A percentile compares a stretch with the other conserved stretches of the same genome.
Evolutionary conservation across 305 asterid genomes (phyloP).

Genomic region (Lippia alba): DNA sequence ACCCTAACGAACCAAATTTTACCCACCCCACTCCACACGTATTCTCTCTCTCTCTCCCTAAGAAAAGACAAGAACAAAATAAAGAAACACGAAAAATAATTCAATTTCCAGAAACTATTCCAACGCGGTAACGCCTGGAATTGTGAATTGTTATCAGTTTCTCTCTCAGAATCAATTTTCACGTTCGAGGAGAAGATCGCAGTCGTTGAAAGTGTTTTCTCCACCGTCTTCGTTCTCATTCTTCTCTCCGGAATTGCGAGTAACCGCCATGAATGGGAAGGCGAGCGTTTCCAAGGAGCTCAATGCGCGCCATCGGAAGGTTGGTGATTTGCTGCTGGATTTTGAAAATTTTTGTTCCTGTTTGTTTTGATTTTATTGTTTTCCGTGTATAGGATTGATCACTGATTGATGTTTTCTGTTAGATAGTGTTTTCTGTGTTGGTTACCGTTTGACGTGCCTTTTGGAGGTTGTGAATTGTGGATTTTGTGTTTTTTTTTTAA

Average conservation of each 20-base stretch:
- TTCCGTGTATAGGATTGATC: no score
- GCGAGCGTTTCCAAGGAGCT: slow-evolving; percentile 98
- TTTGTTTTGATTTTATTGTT: slow-evolving; percentile 27
- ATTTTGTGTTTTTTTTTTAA: slow-evolving; percentile 14
- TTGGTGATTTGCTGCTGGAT: slow-evolving; percentile 30
- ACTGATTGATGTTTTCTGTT: slow-evolving; percentile 22
- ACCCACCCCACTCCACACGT: neutral
- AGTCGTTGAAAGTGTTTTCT: slow-evolving; percentile 34
- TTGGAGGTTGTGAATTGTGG: slow-evolving; percentile 22
- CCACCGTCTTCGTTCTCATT: slow-evolving; percentile 30
- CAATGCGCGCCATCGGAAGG: slow-evolving; percentile 95
- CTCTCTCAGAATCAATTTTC: slow-evolving; percentile 23
- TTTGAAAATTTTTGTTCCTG: slow-evolving; percentile 10
- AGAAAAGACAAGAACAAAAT: neutral
- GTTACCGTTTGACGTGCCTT: slow-evolving; percentile 13
- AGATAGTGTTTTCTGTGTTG: slow-evolving; percentile 23
- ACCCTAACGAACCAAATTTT: no score
- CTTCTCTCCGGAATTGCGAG: slow-evolving; percentile 32
- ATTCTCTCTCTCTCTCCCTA: neutral
- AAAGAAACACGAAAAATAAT: slow-evolving; percentile 15
- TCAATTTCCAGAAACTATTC: slow-evolving; percentile 27
- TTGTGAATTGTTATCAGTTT: slow-evolving; percentile 24
- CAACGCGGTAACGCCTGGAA: slow-evolving; percentile 31
- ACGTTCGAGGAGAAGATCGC: slow-evolving; percentile 43
- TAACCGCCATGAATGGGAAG: slow-evolving; percentile 83